Percentiles rank a stretch among this genome's conserved stretches.
phyloP scores from a whole-genome alignment of 331 rosid genomes.

The Telfairia occidentalis region DNA sequence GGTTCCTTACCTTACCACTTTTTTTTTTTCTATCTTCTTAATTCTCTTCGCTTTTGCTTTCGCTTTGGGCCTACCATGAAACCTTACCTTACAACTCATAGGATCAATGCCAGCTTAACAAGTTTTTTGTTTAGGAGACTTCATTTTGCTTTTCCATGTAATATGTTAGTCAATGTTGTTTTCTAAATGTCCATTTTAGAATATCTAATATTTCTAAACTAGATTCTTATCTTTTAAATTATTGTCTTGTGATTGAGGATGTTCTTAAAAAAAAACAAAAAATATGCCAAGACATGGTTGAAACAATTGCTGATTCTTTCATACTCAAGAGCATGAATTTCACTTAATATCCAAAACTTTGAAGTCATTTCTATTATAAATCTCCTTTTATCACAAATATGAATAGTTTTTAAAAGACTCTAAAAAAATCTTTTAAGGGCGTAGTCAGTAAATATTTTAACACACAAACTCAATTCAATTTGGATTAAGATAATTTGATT shows the following conservation, averaged over 20 bases:
- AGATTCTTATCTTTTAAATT: not conserved
- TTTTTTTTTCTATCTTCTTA: not conserved
- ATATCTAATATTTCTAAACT: not conserved
- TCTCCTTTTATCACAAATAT: not conserved
- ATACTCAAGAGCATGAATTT: not conserved
- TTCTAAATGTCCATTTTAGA: not conserved
- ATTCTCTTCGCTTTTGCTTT: not conserved
- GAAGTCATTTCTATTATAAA: not conserved
- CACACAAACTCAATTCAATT: too few species aligned
- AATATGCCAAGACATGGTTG: not conserved
- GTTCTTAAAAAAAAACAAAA: not conserved
- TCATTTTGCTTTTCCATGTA: not conserved
- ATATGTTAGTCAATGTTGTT: not conserved
- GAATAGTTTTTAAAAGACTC: not conserved
- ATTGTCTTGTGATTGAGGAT: not conserved
- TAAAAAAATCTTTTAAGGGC: not conserved
- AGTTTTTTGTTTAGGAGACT: not conserved
- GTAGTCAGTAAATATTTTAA: not conserved
- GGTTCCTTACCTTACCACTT: conserved; percentile 35
- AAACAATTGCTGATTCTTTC: not conserved
- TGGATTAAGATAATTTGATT: too few species aligned
- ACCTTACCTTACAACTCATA: not conserved
- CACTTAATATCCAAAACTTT: not conserved
- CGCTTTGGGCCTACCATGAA: too few species aligned
- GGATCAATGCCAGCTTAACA: not conserved